These are phyloP conservation scores for Coprinopsis strossmayeri DNA, from an alignment of 768 basidiomycete genomes.

Conservation along the genomic window DNA sequence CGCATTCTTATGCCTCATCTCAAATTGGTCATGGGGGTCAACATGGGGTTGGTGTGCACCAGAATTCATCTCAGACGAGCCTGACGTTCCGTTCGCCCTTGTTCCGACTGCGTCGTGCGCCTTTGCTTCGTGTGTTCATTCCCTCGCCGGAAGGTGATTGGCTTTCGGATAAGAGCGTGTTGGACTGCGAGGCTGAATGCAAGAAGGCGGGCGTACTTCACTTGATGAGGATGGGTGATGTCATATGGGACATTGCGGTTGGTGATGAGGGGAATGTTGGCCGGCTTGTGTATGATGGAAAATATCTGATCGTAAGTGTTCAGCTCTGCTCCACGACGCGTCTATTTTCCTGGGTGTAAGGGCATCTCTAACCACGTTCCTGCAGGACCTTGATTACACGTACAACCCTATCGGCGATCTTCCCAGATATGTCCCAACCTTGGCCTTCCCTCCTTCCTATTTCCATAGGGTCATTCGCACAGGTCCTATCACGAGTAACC, in stretches of 20 bases:
- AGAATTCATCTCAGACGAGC: conserved; percentile 18
- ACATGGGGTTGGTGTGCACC: conserved; percentile 16
- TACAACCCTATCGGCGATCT: conserved; percentile 73
- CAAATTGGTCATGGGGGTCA: neutral
- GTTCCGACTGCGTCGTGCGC: conserved; percentile 65
- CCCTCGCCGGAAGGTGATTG: conserved; percentile 84
- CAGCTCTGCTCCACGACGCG: neutral
- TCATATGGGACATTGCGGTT: conserved; percentile 83
- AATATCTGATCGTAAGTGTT: conserved; percentile 74
- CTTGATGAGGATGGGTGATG: conserved; percentile 68
- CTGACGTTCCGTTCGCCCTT: conserved; percentile 61
- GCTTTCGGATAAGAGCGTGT: conserved; percentile 74
- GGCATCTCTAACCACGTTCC: conserved; percentile 13
- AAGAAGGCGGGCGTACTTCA: conserved; percentile 57
- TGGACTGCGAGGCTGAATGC: conserved; percentile 80
- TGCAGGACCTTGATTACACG: conserved; percentile 78
- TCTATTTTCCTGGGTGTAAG: neutral
- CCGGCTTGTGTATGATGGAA: conserved; percentile 84
- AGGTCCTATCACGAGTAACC: conserved; percentile 45
- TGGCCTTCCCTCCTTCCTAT: conserved; percentile 83
- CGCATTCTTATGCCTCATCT: conserved; percentile 27
- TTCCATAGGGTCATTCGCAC: conserved; percentile 82
- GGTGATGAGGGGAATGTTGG: conserved; percentile 84
- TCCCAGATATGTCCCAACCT: conserved; percentile 70
- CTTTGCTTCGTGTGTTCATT: conserved; percentile 74